Evolutionary conservation across 2,329 filamentous ascomycete genomes (phyloP).

Genomic region (Sodiomyces alkalinus): DNA sequence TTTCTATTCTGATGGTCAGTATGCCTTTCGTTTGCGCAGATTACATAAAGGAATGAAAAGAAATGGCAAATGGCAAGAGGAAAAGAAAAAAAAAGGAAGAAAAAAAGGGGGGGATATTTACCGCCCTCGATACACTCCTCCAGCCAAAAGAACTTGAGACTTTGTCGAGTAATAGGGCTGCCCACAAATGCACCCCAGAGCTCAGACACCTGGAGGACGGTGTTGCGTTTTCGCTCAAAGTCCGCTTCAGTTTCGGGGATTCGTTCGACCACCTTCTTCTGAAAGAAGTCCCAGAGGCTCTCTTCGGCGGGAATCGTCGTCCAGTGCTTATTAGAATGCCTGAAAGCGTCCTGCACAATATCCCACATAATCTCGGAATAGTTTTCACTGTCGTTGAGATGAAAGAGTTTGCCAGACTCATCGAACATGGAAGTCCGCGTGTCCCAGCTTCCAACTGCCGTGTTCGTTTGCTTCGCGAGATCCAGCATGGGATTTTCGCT

Average conservation of each 20-base stretch:
- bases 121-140: conserved; percentile 64
- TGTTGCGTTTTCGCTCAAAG: conserved; percentile 22
- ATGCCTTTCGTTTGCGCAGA: conserved; percentile 1
- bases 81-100: conserved; percentile 21
- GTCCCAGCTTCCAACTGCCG: conserved; percentile 30
- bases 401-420: conserved; percentile 36
- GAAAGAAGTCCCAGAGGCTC: conserved; percentile 40
- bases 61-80: neutral
- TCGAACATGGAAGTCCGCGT: conserved; percentile 39
- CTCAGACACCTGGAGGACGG: conserved; percentile 38
- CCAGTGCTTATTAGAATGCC: conserved; percentile 43
- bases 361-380: conserved; percentile 47
- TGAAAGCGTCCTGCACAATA: conserved; percentile 53
- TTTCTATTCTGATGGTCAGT: conserved; percentile 24
- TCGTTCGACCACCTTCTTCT: conserved; percentile 25
- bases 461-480: conserved; percentile 46
- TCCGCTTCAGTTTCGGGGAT: conserved; percentile 28
- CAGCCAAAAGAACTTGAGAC: conserved; percentile 62
- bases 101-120: conserved; percentile 26
- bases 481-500: conserved; percentile 55
- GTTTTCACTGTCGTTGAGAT: conserved; percentile 26
- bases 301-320: conserved; percentile 28
- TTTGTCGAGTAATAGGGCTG: conserved; percentile 46
- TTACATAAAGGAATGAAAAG: too few relatives aligned
- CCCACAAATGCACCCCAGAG: conserved; percentile 61